Percentiles rank a stretch among this genome's conserved stretches.
phyloP scores from a whole-genome alignment of 2,329 filamentous ascomycete species.

The Pseudogymnoascus sp. region DNA sequence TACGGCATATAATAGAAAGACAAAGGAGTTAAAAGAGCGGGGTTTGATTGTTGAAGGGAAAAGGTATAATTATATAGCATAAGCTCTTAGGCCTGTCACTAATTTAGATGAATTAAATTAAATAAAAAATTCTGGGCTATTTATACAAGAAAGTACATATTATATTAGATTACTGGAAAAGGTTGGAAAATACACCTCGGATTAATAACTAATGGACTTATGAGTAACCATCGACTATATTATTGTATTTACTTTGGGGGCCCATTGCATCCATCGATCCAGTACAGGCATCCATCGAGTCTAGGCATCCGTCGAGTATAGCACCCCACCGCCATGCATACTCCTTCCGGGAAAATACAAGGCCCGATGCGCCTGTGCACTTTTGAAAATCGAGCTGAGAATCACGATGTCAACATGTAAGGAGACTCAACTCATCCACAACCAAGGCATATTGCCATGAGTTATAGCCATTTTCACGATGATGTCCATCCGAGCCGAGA shows the following conservation, averaged over 20 bases:
- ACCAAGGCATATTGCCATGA: not conserved
- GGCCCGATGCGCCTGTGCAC: not conserved
- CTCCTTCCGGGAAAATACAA: not conserved
- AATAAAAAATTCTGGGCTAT: not conserved
- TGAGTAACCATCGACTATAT: not conserved
- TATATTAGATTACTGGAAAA: not conserved
- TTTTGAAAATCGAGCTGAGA: not conserved
- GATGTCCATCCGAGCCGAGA: not conserved
- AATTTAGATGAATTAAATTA: not conserved
- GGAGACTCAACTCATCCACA: not conserved
- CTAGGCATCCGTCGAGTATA: too few species aligned
- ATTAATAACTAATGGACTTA: not conserved
- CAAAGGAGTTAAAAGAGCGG: not conserved
- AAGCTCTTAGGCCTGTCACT: not conserved
- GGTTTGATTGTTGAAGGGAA: not conserved
- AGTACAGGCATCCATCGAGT: too few species aligned
- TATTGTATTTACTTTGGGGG: not conserved
- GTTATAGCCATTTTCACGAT: not conserved
- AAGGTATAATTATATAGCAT: not conserved
- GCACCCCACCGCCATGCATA: not conserved
- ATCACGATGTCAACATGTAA: not conserved
- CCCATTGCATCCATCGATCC: not conserved
- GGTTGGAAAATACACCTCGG: not conserved
- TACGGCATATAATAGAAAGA: constrained; percentile 9
- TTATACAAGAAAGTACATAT: not conserved